These are phyloP conservation scores for Fagopyrum homotropicum DNA, from an alignment of 148 eudicot species.

Conservation along the genomic window DNA sequence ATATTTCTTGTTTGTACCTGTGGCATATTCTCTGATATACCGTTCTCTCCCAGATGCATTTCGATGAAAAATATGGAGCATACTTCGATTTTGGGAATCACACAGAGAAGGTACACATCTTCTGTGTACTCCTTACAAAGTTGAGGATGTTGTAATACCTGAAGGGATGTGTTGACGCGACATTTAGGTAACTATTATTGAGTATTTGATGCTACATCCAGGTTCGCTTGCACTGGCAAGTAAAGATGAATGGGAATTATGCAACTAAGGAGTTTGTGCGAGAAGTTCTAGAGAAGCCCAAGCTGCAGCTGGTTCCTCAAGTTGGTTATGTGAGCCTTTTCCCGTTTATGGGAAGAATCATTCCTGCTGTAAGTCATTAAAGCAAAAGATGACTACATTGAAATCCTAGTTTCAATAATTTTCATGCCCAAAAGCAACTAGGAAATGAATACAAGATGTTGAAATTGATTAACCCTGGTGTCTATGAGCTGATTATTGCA, in stretches of 20 bases:
- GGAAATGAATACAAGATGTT: background rate
- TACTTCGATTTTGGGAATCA: conserved; percentile 97
- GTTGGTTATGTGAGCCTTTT: conserved; percentile 91
- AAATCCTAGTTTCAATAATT: background rate
- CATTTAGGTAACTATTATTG: background rate
- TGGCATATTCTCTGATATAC: background rate
- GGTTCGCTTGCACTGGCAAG: conserved; percentile 71
- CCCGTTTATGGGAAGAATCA: conserved; percentile 74
- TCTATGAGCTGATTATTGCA: conserved; percentile 18
- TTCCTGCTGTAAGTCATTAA: conserved; percentile 75
- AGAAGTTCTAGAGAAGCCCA: conserved; percentile 68
- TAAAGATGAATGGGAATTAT: conserved; percentile 44
- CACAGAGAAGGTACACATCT: conserved; percentile 67
- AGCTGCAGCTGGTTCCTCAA: conserved; percentile 80
- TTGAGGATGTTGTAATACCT: background rate
- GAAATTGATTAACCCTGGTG: background rate
- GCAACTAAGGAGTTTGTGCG: conserved; percentile 67
- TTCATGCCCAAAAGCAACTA: background rate
- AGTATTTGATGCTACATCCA: conserved; percentile 13
- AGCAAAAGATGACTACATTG: background rate
- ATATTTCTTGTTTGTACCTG: background rate
- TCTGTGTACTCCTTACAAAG: background rate
- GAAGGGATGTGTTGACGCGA: background rate
- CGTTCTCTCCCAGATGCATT: conserved; percentile 63
- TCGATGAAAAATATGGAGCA: conserved; percentile 63